Conservation (phyloP, 192 early-diverging fungal genomes). For the Martensiomyces pterosporus region DNA sequence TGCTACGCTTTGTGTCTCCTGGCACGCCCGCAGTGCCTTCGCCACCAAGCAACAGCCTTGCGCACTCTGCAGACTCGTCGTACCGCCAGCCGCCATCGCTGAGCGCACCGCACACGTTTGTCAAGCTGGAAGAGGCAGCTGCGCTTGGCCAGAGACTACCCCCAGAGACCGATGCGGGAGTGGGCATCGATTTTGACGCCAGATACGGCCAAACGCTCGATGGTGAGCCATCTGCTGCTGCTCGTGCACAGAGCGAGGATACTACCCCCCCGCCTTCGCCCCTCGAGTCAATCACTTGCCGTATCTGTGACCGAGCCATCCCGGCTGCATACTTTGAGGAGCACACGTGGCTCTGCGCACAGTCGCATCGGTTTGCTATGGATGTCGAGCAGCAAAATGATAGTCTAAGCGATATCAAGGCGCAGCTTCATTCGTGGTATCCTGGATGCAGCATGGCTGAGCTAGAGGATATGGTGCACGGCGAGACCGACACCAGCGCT, state of each 20-base stretch:
- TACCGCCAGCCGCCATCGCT: too few relatives aligned
- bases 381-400: slow-evolving; percentile 42
- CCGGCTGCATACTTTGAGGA: slow-evolving; percentile 41
- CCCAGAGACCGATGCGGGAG: too few relatives aligned
- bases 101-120: too few relatives aligned
- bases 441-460: slow-evolving; percentile 25
- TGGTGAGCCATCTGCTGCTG: neutral
- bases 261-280: neutral
- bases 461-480: slow-evolving; percentile 22
- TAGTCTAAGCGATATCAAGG: slow-evolving; percentile 25
- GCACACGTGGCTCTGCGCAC: slow-evolving; percentile 44
- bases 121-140: too few relatives aligned
- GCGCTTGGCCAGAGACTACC: too few relatives aligned
- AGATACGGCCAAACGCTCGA: too few relatives aligned
- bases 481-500: slow-evolving; percentile 11
- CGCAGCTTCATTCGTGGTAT: slow-evolving; percentile 36
- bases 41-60: neutral
- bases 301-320: slow-evolving; percentile 34
- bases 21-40: neutral
- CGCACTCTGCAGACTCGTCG: neutral
- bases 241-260: too few relatives aligned
- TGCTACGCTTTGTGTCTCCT: slow-evolving; percentile 19
- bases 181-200: too few relatives aligned
- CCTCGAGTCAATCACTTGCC: slow-evolving; percentile 35
- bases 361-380: slow-evolving; percentile 43